Evolutionary conservation across 148 eudicot species (phyloP).

Genomic region (Persicaria tinctoria): DNA sequence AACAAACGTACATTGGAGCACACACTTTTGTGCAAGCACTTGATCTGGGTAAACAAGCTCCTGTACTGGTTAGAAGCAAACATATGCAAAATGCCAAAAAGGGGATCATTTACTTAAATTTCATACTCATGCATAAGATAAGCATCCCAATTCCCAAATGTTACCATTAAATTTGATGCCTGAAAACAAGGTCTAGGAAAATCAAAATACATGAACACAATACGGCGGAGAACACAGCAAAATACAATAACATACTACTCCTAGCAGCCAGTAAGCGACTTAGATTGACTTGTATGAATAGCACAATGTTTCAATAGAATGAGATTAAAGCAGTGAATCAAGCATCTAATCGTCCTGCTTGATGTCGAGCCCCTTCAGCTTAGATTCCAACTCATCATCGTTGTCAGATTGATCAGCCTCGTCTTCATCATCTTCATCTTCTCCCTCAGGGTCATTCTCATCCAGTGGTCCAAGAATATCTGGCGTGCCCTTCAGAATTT

Average conservation of each 20-base stretch:
- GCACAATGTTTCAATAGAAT: not conserved
- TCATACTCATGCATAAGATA: not conserved
- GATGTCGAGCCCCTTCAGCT: constrained; percentile 45
- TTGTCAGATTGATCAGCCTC: constrained; percentile 22
- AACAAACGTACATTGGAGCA: too few species aligned
- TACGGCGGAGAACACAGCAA: not conserved
- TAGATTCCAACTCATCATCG: constrained; percentile 35
- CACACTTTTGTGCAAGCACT: too few species aligned
- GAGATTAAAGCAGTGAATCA: not conserved
- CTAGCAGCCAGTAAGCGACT: not conserved
- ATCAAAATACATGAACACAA: not conserved
- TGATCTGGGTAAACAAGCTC: too few species aligned
- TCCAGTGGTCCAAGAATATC: constrained; percentile 49
- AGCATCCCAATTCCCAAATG: constrained; percentile 1
- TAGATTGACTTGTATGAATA: not conserved
- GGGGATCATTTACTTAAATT: not conserved
- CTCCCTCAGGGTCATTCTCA: constrained; percentile 63
- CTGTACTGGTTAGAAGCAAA: not conserved
- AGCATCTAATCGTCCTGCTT: constrained; percentile 27
- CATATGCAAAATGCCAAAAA: not conserved
- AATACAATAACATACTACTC: not conserved
- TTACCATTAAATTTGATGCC: not conserved
- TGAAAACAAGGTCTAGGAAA: not conserved
- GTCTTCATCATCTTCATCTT: constrained; percentile 23
- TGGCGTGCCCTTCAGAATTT: constrained; percentile 34